Percentiles rank a stretch among this genome's conserved stretches.
phyloP scores from a whole-genome alignment of 139 green algal genomes.

The Chlamydomonas incerta region DNA sequence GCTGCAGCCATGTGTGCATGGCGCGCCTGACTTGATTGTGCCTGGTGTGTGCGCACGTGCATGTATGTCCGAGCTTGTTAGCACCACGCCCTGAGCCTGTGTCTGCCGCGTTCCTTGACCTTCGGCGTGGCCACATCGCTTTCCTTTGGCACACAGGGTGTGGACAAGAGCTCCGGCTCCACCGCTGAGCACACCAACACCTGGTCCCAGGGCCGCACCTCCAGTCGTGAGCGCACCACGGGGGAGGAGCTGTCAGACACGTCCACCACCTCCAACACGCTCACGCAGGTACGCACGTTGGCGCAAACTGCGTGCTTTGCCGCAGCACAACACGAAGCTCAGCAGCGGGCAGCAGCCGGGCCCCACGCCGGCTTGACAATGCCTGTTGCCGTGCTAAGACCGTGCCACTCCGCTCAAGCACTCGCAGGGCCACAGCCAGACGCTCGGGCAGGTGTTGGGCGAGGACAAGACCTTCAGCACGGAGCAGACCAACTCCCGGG shows the following conservation, averaged over 20 bases:
- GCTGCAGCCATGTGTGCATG: too few relatives aligned
- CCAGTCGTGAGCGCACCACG: background rate
- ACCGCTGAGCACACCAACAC: background rate
- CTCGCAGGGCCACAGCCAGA: conserved; percentile 12
- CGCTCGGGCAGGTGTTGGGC: background rate
- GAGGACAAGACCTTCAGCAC: background rate
- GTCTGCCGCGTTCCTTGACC: too few relatives aligned
- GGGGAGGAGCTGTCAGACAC: background rate
- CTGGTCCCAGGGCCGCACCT: background rate
- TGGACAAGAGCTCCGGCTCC: background rate
- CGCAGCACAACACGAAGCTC: too few relatives aligned
- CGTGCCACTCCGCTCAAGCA: background rate
- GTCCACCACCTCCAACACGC: background rate
- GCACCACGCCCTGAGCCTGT: too few relatives aligned
- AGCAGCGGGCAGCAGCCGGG: too few relatives aligned
- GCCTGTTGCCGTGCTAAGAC: too few relatives aligned
- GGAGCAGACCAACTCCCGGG: background rate
- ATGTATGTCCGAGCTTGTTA: too few relatives aligned
- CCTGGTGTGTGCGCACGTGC: too few relatives aligned
- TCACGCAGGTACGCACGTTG: background rate
- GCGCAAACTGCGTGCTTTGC: background rate
- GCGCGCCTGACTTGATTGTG: too few relatives aligned
- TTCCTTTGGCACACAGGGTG: too few relatives aligned
- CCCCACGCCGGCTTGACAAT: too few relatives aligned
- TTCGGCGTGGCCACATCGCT: too few relatives aligned